Conservation (phyloP, 2,329 filamentous ascomycete species). For the Calonectria crousiana region DNA sequence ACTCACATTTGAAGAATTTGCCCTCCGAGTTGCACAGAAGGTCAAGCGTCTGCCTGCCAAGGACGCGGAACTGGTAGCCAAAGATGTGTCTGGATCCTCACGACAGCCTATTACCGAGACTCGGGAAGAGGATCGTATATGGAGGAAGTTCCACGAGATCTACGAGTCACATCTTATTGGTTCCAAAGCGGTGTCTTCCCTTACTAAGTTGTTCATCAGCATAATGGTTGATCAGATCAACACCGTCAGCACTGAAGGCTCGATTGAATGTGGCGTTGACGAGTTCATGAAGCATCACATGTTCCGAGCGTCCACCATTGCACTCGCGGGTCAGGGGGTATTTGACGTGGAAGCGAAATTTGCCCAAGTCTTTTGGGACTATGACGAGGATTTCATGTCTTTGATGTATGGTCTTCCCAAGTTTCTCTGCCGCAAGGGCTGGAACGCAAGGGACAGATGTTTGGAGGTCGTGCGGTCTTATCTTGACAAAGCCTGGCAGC, state of each 20-base stretch:
- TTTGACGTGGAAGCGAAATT: slow-evolving; percentile 34
- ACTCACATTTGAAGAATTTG: slow-evolving; percentile 39
- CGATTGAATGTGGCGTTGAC: slow-evolving; percentile 32
- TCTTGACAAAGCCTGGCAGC: slow-evolving; percentile 29
- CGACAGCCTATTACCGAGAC: slow-evolving; percentile 29
- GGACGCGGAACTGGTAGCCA: slow-evolving; percentile 32
- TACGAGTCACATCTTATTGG: slow-evolving; percentile 37
- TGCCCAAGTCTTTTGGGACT: slow-evolving; percentile 37
- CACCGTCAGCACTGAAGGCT: background rate
- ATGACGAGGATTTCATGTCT: slow-evolving; percentile 40
- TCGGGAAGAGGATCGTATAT: slow-evolving; percentile 35
- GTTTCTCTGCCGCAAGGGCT: slow-evolving; percentile 36
- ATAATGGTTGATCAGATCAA: slow-evolving; percentile 31
- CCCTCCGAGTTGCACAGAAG: slow-evolving; percentile 39
- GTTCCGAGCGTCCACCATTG: slow-evolving; percentile 39
- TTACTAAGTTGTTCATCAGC: slow-evolving; percentile 33
- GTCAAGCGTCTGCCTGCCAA: slow-evolving; percentile 35
- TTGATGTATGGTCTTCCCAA: slow-evolving; percentile 37
- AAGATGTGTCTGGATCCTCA: slow-evolving; percentile 37
- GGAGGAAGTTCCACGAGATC: slow-evolving; percentile 39
- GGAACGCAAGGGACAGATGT: slow-evolving; percentile 36
- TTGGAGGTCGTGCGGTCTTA: slow-evolving; percentile 32
- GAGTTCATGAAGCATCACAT: slow-evolving; percentile 39
- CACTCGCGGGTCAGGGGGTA: slow-evolving; percentile 30
- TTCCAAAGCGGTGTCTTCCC: slow-evolving; percentile 26